Conservation (phyloP, 1,284 basidiomycete species). For the Entoloma clypeatum region DNA sequence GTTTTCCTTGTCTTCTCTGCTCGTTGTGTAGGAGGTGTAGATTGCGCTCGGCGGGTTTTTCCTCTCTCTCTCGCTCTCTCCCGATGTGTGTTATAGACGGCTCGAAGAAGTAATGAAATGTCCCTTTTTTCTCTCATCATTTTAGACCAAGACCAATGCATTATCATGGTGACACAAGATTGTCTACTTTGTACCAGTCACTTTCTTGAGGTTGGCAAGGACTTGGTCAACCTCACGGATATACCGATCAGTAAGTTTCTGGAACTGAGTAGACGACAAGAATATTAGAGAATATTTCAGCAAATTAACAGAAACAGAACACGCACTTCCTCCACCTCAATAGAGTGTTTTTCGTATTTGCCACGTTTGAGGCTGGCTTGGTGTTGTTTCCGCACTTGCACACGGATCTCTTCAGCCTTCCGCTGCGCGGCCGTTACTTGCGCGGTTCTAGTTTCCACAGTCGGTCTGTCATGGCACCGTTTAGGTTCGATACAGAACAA, state of each 20-base stretch:
- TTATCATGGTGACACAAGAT: no score
- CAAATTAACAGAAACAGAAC: constrained; percentile 14
- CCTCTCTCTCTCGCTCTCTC: no score
- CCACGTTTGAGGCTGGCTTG: constrained; percentile 64
- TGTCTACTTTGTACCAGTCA: constrained; percentile 35
- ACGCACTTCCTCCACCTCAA: constrained; percentile 60
- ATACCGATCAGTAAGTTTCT: constrained; percentile 61
- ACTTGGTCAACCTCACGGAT: constrained; percentile 63
- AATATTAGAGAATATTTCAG: not conserved
- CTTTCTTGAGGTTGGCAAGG: constrained; percentile 60
- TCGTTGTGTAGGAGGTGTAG: no score
- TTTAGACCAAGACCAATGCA: no score
- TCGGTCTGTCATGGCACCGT: constrained; percentile 48
- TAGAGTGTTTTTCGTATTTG: constrained; percentile 61
- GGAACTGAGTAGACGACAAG: constrained; percentile 47
- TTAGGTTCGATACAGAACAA: constrained; percentile 1
- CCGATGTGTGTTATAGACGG: no score
- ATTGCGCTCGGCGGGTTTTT: no score
- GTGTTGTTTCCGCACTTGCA: constrained; percentile 67
- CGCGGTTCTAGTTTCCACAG: constrained; percentile 61
- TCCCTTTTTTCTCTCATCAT: no score
- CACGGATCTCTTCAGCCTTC: constrained; percentile 70
- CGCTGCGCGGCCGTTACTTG: constrained; percentile 52
- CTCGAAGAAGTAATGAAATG: no score
- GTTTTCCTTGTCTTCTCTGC: no score